Conservation (phyloP, 768 basidiomycete species). For the Albatrellus ellisii region DNA sequence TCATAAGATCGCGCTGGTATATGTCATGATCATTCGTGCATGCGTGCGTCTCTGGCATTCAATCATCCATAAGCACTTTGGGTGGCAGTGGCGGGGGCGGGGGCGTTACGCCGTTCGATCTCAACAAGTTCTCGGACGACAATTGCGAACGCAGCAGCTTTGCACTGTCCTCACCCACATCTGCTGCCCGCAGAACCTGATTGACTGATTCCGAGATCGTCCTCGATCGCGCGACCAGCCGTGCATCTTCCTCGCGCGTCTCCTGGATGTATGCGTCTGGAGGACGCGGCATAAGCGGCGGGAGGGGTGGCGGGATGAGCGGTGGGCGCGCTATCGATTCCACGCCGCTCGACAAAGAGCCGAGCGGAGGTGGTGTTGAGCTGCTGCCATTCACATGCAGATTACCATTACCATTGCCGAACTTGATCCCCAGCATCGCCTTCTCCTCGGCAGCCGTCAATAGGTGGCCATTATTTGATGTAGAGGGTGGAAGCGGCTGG, state of each 20-base stretch:
- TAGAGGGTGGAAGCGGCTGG: constrained; percentile 20
- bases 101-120: too few species aligned
- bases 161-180: constrained; percentile 16
- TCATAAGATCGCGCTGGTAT: too few species aligned
- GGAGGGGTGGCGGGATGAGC: constrained; percentile 31
- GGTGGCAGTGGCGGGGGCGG: too few species aligned
- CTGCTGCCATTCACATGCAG: constrained; percentile 7
- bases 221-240: constrained; percentile 26
- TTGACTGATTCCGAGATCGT: constrained; percentile 12
- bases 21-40: too few species aligned
- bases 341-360: constrained; percentile 6
- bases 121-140: too few species aligned
- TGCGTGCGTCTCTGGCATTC: too few species aligned
- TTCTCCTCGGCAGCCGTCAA: constrained; percentile 75
- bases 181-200: constrained; percentile 8
- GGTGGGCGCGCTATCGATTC: neutral
- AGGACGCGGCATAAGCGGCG: constrained; percentile 65
- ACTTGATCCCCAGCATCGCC: constrained; percentile 49
- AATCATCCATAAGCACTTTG: too few species aligned
- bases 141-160: too few species aligned
- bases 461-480: constrained; percentile 15
- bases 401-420: constrained; percentile 37
- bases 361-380: constrained; percentile 7
- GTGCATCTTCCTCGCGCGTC: constrained; percentile 62
- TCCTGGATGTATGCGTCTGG: constrained; percentile 73